Conservation (phyloP, 352 stramenopile genomes). For the Phytophthora melonis region DNA sequence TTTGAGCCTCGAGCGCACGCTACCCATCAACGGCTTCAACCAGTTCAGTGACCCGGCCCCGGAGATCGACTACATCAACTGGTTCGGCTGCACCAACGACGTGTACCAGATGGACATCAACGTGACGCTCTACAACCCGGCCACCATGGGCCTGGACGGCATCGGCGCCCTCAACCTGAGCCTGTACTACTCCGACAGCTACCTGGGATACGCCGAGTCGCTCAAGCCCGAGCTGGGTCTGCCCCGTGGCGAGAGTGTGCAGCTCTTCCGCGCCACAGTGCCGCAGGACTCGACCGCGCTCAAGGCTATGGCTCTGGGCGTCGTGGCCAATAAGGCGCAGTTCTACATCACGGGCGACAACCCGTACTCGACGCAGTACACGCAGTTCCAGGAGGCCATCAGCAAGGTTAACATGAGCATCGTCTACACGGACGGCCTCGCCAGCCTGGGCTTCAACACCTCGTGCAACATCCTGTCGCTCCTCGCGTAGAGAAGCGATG, state of each 20-base stretch:
- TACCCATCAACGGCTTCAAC: conserved; percentile 60
- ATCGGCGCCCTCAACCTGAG: conserved; percentile 76
- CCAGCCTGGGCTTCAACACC: conserved; percentile 46
- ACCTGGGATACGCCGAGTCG: conserved; percentile 71
- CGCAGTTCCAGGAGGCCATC: conserved; percentile 54
- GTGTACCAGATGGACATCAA: conserved; percentile 70
- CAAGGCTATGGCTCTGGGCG: conserved; percentile 49
- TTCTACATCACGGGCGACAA: conserved; percentile 70
- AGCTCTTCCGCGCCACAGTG: conserved; percentile 63
- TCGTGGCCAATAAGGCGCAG: conserved; percentile 48
- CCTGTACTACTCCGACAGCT: conserved; percentile 69
- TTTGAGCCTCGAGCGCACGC: conserved; percentile 53
- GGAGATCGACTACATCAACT: conserved; percentile 65
- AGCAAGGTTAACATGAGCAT: conserved; percentile 65
- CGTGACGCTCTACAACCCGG: conserved; percentile 62
- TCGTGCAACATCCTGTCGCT: conserved; percentile 51
- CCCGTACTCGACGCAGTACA: conserved; percentile 50
- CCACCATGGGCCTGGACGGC: conserved; percentile 59
- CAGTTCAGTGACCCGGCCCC: conserved; percentile 60
- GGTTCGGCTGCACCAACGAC: conserved; percentile 50
- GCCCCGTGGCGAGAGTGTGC: conserved; percentile 55
- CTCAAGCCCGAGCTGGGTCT: conserved; percentile 50
- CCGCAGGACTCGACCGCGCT: conserved; percentile 43
- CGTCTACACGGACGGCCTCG: conserved; percentile 64
- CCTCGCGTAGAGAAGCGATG: conserved; percentile 27